Conservation (phyloP, 768 basidiomycete genomes). For the Auricularia auricula-judae region DNA sequence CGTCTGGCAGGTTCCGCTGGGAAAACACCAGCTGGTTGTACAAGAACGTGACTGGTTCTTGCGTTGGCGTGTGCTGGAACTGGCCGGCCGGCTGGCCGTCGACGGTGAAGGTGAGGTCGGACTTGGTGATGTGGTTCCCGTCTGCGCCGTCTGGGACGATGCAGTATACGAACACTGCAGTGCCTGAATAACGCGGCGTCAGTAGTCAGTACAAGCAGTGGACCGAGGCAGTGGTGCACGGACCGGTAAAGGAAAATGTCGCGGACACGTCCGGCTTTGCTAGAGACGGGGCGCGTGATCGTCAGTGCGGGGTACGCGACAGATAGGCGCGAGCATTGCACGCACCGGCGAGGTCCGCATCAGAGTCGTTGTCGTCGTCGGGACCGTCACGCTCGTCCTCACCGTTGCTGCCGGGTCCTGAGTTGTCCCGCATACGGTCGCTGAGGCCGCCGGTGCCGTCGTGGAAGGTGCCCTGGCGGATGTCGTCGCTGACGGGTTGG, state of each 20-base stretch:
- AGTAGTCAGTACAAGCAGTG: not conserved
- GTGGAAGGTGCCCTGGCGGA: not conserved
- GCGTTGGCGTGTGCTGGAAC: slow-evolving; percentile 19
- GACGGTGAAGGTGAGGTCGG: slow-evolving; percentile 34
- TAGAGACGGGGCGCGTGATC: not conserved
- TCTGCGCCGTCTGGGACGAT: not conserved
- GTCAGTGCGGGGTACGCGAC: not conserved
- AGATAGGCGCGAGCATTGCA: not conserved
- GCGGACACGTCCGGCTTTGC: not conserved
- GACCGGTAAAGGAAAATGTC: not conserved
- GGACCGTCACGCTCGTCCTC: not conserved
- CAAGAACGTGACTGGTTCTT: slow-evolving; percentile 18
- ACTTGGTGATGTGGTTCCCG: slow-evolving; percentile 1
- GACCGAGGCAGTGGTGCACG: not conserved
- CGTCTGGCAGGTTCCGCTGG: slow-evolving; percentile 22
- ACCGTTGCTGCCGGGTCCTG: not conserved
- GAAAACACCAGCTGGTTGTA: slow-evolving; percentile 29
- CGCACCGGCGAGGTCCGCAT: not conserved
- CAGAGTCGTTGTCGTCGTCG: not conserved
- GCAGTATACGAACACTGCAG: not conserved
- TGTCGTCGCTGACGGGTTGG: not conserved
- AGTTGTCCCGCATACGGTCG: not conserved
- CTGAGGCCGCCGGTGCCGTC: not conserved
- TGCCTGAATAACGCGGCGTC: not conserved
- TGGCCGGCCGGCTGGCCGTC: slow-evolving; percentile 23